phyloP scores from a whole-genome alignment of 139 green algal genomes.

The Microglena sp. region DNA sequence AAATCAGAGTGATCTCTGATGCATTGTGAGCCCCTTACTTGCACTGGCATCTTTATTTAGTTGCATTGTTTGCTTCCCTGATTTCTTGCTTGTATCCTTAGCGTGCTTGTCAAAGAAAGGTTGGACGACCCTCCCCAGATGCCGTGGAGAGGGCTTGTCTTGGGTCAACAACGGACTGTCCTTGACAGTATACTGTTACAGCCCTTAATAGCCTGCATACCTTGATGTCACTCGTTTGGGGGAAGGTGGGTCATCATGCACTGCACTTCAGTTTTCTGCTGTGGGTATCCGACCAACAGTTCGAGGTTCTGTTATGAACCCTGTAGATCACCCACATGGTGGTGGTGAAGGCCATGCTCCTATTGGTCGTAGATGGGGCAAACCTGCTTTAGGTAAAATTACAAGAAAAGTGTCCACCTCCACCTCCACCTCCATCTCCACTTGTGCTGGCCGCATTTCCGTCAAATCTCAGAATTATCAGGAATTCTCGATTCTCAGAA shows the following conservation, averaged over 20 bases:
- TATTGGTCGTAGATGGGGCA: no score
- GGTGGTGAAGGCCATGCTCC: conserved; percentile 15
- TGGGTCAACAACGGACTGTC: no score
- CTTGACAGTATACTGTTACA: not conserved
- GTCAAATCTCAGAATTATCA: not conserved
- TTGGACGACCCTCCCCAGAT: no score
- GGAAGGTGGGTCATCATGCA: not conserved
- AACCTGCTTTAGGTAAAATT: no score
- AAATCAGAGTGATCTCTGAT: no score
- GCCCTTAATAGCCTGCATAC: not conserved
- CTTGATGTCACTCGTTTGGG: not conserved
- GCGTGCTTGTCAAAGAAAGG: not conserved
- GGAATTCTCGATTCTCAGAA: not conserved
- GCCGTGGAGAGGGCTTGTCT: no score
- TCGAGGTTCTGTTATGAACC: not conserved
- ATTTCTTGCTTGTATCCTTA: not conserved
- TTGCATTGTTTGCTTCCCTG: not conserved
- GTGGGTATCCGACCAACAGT: no score
- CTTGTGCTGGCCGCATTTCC: not conserved
- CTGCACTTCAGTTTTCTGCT: not conserved
- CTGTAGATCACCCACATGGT: not conserved
- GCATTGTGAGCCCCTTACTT: not conserved
- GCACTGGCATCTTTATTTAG: not conserved
- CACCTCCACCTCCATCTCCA: not conserved
- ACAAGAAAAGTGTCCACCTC: no score